Conservation (phyloP, 1,284 basidiomycete genomes). For the Coniferiporia sulphurascens region DNA sequence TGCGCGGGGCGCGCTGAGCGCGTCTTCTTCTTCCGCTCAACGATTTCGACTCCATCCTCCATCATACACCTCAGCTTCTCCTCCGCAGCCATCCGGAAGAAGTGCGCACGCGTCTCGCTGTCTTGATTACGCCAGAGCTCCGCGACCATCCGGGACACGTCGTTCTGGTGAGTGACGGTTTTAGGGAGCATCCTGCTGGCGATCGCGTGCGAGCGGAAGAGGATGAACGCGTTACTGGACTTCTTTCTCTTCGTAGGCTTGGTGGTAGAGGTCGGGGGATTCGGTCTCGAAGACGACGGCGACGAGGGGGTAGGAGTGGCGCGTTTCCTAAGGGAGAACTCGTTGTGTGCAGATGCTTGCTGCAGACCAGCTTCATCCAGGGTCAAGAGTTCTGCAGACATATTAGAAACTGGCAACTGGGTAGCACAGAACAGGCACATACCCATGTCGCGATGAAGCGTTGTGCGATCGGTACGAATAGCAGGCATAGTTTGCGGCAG, state of each 20-base stretch:
- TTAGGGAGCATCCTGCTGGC: background rate
- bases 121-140: constrained; percentile 1
- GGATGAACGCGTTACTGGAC: constrained; percentile 2
- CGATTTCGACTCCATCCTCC: background rate
- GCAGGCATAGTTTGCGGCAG: background rate
- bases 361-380: too few relatives aligned
- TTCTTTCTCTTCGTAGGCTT: constrained; percentile 2
- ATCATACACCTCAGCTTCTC: background rate
- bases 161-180: constrained; percentile 5
- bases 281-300: background rate
- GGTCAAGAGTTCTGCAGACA: background rate
- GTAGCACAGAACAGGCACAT: background rate
- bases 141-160: constrained; percentile 2
- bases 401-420: background rate
- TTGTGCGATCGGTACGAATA: background rate
- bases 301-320: background rate
- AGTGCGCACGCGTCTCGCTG: background rate
- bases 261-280: background rate
- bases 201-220: constrained; percentile 5
- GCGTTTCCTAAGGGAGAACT: background rate
- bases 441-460: constrained; percentile 1
- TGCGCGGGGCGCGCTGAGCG: background rate
- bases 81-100: constrained; percentile 1
- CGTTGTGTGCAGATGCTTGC: too few relatives aligned
- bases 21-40: background rate